phyloP scores from a whole-genome alignment of 768 basidiomycete species.

The Crucibulum laeve region DNA sequence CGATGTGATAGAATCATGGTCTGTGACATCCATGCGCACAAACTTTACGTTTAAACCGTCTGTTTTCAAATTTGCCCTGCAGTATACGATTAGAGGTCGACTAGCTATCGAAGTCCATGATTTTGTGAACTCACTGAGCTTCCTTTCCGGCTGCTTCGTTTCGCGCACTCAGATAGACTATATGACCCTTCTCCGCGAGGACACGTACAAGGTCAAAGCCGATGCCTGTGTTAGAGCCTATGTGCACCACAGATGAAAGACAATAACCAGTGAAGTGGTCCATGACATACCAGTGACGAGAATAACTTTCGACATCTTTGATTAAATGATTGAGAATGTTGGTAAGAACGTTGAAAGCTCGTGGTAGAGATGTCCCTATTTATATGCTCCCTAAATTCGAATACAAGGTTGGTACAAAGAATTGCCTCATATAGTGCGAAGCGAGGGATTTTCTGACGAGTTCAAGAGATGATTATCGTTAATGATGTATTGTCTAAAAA shows the following conservation, averaged over 20 bases:
- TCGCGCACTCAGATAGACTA: slow-evolving; percentile 39
- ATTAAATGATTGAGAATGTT: neutral
- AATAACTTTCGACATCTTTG: slow-evolving; percentile 27
- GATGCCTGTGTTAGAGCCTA: slow-evolving; percentile 42
- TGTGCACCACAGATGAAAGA: neutral
- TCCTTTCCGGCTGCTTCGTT: slow-evolving; percentile 33
- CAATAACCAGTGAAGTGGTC: neutral
- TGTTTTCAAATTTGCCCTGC: slow-evolving; percentile 24
- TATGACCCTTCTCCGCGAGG: slow-evolving; percentile 37
- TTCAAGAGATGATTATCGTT: no score
- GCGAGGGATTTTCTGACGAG: no score
- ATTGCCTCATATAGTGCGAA: no score
- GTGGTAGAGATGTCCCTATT: neutral
- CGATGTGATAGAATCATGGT: slow-evolving; percentile 24
- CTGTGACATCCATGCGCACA: slow-evolving; percentile 36
- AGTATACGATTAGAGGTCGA: neutral
- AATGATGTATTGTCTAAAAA: no score
- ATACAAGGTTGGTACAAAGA: no score
- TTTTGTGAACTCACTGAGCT: slow-evolving; percentile 27
- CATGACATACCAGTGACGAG: slow-evolving; percentile 33
- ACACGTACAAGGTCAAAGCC: slow-evolving; percentile 40
- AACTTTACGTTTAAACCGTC: slow-evolving; percentile 27
- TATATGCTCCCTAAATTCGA: no score
- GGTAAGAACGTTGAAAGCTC: neutral
- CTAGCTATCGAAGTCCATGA: neutral